Evolutionary conservation across 2,329 filamentous ascomycete genomes (phyloP).

Genomic region (Fusarium citri): DNA sequence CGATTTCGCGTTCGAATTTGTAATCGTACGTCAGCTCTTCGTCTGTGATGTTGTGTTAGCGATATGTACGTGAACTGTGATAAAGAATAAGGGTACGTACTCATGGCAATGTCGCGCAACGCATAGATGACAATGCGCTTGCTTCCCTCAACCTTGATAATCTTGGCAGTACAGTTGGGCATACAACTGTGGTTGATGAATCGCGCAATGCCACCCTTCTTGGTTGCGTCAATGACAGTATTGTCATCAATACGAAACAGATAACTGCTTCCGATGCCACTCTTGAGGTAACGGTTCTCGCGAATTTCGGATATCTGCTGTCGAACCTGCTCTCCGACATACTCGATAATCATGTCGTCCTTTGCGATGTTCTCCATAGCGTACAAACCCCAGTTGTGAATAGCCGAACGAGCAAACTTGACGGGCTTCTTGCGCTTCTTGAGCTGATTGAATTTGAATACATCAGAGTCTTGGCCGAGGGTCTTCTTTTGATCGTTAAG

Average conservation of each 20-base stretch:
- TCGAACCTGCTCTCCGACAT: constrained; percentile 96
- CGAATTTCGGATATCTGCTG: constrained; percentile 98
- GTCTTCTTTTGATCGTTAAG: constrained; percentile 95
- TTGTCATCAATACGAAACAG: constrained; percentile 98
- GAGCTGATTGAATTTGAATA: constrained; percentile 96
- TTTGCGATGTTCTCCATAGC: constrained; percentile 97
- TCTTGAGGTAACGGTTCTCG: constrained; percentile 91
- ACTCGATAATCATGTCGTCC: constrained; percentile 99
- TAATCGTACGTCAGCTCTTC: constrained; percentile 99
- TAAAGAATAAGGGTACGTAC: constrained; percentile 66
- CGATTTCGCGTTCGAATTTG: constrained; percentile 98
- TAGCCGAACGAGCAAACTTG: constrained; percentile 95
- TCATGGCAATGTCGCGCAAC: constrained; percentile 91
- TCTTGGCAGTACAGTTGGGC: constrained; percentile 98
- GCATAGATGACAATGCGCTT: constrained; percentile 99
- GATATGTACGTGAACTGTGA: not conserved
- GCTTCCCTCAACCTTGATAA: constrained; percentile 97
- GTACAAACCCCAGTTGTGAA: constrained; percentile 98
- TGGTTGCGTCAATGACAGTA: constrained; percentile 97
- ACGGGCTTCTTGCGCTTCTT: constrained; percentile 99
- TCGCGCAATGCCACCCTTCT: constrained; percentile 96
- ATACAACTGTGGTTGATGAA: constrained; percentile 99
- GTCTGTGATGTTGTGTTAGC: constrained; percentile 66
- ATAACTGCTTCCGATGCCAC: constrained; percentile 96
- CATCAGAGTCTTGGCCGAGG: constrained; percentile 84